Base-by-base conservation (phyloP, 768 basidiomycete species). In the Boletus vinaceobasis region DNA sequence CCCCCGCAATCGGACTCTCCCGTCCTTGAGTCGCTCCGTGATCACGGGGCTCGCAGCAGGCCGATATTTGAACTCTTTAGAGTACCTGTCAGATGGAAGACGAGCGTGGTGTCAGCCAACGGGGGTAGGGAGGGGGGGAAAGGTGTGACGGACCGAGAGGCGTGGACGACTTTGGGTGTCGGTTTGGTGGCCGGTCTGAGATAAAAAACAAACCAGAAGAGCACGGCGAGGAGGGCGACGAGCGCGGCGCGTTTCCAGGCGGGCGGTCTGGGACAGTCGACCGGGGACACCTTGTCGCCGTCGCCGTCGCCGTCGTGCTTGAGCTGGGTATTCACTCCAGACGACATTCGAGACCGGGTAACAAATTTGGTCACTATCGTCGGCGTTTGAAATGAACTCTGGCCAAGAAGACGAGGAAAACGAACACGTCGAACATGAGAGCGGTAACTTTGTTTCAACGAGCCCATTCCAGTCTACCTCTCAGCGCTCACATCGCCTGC, bases 41-140 rank as follows among this genome's bases (percentile, higher is more conserved):
- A 93, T 79, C 40, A 93, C 74, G 11, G 92, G 90, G 56, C 88
- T 91, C 7, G 91, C 90, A 11, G 92, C 91, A 0, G 92, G 91
- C 23, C 91, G 77, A 66, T 80, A 93, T 69, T 86, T 90, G 74
- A 80, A 81, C 63, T 91, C 86, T 57, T 87, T 85, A 13, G 89
- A 92, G 65, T 93, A 94, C 58, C 92, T 93, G 52, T 14, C 15
- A 2, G n/a, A 37, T 35, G 35, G 17, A n/a, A 9, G 8, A n/a
- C 50, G 21, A 49, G 40, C 19, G 4, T 13, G 8, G 42, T 40
- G 32, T 19, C 14, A 9, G 7, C 33, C 4, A 5, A n/a, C 8
- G 15, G 36, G 17, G 36, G n/a, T n/a, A n/a, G 10, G 4, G 2
- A 17, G 8, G 15, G 7, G 8, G 4, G 4, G 19, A 7, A 23